Evolutionary conservation across 345 rosid species (phyloP).

Genomic region (Syzygium aqueum): DNA sequence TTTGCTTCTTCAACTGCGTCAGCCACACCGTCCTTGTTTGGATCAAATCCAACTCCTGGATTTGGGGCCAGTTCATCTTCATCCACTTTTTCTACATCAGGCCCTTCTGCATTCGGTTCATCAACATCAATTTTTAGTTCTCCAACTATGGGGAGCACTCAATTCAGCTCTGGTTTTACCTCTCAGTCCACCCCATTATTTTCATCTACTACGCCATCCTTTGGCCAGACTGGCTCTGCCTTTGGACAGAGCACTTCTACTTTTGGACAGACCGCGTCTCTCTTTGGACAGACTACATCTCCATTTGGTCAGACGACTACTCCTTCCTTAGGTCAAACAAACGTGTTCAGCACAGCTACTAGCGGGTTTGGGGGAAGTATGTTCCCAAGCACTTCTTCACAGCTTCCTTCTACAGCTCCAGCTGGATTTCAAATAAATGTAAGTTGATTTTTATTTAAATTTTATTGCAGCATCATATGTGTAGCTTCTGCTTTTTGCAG

Average conservation of each 20-base stretch:
- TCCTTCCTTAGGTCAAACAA: constrained; percentile 45
- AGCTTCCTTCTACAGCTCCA: constrained; percentile 29
- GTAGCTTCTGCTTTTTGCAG: background rate
- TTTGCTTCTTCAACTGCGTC: constrained; percentile 41
- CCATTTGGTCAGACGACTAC: constrained; percentile 14
- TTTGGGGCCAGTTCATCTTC: constrained; percentile 39
- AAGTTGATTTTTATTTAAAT: constrained; percentile 10
- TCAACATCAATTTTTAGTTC: constrained; percentile 49
- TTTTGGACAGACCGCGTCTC: constrained; percentile 22
- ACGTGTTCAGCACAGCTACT: constrained; percentile 42
- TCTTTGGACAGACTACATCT: constrained; percentile 9
- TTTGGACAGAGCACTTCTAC: constrained; percentile 46
- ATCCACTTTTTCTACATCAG: constrained; percentile 36
- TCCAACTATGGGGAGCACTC: constrained; percentile 27
- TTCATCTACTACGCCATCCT: constrained; percentile 27
- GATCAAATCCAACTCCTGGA: constrained; percentile 28
- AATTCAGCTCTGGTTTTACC: constrained; percentile 37
- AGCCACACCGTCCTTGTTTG: constrained; percentile 31
- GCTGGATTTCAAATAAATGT: constrained; percentile 48
- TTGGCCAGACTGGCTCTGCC: constrained; percentile 51
- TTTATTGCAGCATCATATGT: background rate
- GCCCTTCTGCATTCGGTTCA: constrained; percentile 46
- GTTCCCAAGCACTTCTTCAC: constrained; percentile 44
- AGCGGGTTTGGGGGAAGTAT: constrained; percentile 29
- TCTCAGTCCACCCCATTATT: constrained; percentile 58